Conservation (phyloP, 2,329 filamentous ascomycete species). For the Colletotrichum sp. region DNA sequence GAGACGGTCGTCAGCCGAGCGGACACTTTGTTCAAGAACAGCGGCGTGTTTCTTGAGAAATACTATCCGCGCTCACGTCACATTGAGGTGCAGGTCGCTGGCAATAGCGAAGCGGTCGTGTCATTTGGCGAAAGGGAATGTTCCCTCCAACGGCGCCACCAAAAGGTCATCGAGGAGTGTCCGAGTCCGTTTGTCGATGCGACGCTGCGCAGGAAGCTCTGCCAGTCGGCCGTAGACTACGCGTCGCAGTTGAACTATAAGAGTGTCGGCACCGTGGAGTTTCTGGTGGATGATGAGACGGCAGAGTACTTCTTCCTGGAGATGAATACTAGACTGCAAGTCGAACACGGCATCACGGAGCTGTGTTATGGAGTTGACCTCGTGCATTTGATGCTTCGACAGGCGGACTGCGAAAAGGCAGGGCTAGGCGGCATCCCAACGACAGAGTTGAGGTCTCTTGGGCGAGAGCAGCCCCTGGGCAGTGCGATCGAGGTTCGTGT, state of each 20-base stretch:
- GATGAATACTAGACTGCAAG: slow-evolving; percentile 69
- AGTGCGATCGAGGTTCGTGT: slow-evolving; percentile 43
- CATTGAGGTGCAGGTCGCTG: slow-evolving; percentile 50
- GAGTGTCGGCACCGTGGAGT: slow-evolving; percentile 46
- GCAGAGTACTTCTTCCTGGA: slow-evolving; percentile 35
- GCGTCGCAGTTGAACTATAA: slow-evolving; percentile 36
- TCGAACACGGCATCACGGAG: slow-evolving; percentile 68
- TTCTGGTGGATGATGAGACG: slow-evolving; percentile 36
- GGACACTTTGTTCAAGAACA: slow-evolving; percentile 63
- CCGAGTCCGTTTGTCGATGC: slow-evolving; percentile 29
- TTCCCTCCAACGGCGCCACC: slow-evolving; percentile 48
- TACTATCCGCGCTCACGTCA: slow-evolving; percentile 59
- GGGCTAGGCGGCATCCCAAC: neutral
- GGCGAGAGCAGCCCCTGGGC: slow-evolving; percentile 25
- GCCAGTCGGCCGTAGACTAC: slow-evolving; percentile 36
- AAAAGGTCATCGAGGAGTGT: slow-evolving; percentile 49
- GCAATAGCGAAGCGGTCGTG: slow-evolving; percentile 41
- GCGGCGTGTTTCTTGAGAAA: slow-evolving; percentile 67
- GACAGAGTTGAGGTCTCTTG: neutral
- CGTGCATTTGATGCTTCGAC: slow-evolving; percentile 3
- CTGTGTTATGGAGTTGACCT: neutral
- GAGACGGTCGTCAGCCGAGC: slow-evolving; percentile 61
- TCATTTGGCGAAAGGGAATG: slow-evolving; percentile 49
- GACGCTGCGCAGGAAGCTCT: slow-evolving; percentile 33
- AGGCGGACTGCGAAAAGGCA: slow-evolving; percentile 31